These are phyloP conservation scores for Mycena epipterygia DNA, from an alignment of 768 basidiomycete species.

Conservation along the genomic window DNA sequence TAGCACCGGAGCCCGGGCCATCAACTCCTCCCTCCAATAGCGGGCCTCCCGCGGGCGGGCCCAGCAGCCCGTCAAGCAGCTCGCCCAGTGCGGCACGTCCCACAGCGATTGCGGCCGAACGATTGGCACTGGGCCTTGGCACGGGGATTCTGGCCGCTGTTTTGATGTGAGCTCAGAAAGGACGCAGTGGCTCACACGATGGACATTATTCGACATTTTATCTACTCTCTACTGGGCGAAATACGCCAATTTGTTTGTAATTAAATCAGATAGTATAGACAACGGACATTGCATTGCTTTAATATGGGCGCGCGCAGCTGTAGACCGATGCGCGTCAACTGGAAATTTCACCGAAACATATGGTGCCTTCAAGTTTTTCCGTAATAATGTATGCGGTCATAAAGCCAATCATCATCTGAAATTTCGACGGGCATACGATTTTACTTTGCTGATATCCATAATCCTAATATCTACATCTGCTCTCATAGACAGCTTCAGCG, in stretches of 20 bases:
- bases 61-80: neutral
- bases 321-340: no score
- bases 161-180: neutral
- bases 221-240: neutral
- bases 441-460: no score
- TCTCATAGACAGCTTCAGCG: no score
- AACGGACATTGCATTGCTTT: no score
- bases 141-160: conserved; percentile 5
- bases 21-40: neutral
- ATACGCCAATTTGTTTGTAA: neutral
- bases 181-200: neutral
- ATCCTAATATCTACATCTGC: no score
- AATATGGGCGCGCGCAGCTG: no score
- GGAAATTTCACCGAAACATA: no score
- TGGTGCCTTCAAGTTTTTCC: no score
- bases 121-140: conserved; percentile 4
- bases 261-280: no score
- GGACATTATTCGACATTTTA: neutral
- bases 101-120: neutral
- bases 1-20: neutral
- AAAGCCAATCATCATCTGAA: no score
- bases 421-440: no score
- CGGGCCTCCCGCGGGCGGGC: neutral
- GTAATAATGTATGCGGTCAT: no score
- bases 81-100: conserved; percentile 11